Evolutionary conservation across 257 asterid species (phyloP).

Genomic region (Nicotiana obtusifolia): DNA sequence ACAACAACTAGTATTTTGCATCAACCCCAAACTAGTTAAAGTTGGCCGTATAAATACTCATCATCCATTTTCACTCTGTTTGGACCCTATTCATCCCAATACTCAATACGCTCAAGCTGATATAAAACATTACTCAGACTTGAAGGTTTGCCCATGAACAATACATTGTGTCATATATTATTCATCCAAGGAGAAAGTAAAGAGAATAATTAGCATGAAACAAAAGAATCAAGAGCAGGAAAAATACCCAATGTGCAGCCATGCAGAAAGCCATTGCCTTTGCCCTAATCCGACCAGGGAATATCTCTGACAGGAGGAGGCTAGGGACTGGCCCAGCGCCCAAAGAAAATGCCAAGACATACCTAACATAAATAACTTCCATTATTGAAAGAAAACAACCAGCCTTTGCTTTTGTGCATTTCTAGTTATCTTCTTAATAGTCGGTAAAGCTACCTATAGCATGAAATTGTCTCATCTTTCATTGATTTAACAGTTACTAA

Average conservation of each 20-base stretch:
- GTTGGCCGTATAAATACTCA: background rate
- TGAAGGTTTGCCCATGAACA: background rate
- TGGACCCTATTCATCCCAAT: background rate
- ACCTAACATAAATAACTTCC: constrained; percentile 32
- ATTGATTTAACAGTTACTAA: background rate
- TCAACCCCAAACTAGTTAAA: background rate
- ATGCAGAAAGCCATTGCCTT: constrained; percentile 94
- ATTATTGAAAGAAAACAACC: constrained; percentile 1
- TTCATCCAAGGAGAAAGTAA: background rate
- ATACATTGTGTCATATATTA: background rate
- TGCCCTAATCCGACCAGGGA: constrained; percentile 82
- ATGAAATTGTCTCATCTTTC: background rate
- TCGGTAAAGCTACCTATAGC: constrained; percentile 1
- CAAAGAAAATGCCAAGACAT: constrained; percentile 65
- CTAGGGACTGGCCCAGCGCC: constrained; percentile 96
- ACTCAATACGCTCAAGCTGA: background rate
- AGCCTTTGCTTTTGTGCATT: background rate
- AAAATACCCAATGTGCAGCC: constrained; percentile 89
- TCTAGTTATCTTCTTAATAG: background rate
- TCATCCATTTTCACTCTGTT: background rate
- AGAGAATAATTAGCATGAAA: background rate
- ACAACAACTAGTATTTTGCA: background rate
- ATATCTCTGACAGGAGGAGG: constrained; percentile 83
- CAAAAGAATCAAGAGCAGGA: background rate
- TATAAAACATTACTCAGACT: background rate